Conservation (phyloP, 2,329 filamentous ascomycete genomes). For the Aspergillus fijiensis region DNA sequence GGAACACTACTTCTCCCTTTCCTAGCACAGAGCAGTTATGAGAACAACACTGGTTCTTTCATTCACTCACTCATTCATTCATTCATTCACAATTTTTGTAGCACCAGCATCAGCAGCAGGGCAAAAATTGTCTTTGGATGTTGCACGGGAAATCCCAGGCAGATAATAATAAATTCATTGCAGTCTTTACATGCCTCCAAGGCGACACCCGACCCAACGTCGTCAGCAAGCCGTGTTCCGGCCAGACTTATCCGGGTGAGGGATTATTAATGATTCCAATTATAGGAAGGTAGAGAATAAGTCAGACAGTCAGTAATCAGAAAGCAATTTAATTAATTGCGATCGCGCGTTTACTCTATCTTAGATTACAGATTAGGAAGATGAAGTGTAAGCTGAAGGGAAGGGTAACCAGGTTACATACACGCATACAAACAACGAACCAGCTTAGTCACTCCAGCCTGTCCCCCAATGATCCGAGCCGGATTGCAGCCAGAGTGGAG, state of each 20-base stretch:
- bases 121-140: background rate
- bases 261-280: background rate
- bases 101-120: background rate
- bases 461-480: constrained; percentile 9
- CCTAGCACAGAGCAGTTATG: no score
- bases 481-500: constrained; percentile 1
- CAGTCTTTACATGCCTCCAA: no score
- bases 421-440: background rate
- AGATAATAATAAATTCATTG: background rate
- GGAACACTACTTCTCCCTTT: no score
- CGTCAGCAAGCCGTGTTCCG: background rate
- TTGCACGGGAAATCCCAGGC: constrained; percentile 1
- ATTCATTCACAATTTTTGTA: no score
- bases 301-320: no score
- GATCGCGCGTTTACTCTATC: background rate
- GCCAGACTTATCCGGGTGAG: background rate
- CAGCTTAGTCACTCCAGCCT: background rate
- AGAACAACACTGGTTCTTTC: no score
- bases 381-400: background rate
- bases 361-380: background rate
- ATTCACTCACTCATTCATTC: no score
- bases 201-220: background rate
- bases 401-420: background rate
- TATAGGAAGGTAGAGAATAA: background rate
- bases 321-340: background rate